These are phyloP conservation scores for Microstegium vimineum DNA, from an alignment of 176 grass and related monocot species.

Conservation along the genomic window DNA sequence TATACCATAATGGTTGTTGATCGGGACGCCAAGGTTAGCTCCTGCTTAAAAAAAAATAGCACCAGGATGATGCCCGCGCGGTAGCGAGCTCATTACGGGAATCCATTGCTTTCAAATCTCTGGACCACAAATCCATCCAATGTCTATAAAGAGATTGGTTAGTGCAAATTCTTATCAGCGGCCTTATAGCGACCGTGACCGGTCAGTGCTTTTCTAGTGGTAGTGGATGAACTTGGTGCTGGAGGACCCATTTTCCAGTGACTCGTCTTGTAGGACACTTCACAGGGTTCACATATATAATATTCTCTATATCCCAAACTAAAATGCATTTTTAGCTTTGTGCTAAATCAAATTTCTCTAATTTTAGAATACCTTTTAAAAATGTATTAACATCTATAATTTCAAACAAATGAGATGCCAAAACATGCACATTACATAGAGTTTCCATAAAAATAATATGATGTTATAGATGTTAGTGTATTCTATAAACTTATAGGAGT, in stretches of 20 bases:
- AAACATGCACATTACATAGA: not conserved
- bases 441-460: too few species aligned
- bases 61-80: not conserved
- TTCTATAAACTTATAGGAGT: too few species aligned
- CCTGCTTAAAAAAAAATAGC: not conserved
- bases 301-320: too few species aligned
- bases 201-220: not conserved
- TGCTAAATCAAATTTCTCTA: not conserved
- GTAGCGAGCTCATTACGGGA: not conserved
- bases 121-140: not conserved
- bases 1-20: not conserved
- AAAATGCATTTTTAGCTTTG: not conserved
- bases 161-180: not conserved
- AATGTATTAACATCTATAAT: not conserved
- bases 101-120: not conserved
- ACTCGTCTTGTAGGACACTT: too few species aligned
- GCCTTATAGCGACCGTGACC: not conserved
- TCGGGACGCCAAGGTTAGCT: not conserved
- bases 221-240: not conserved
- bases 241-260: too few species aligned
- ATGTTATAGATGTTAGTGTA: too few species aligned
- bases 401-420: not conserved
- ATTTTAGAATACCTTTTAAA: not conserved
- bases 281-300: not conserved
- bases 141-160: not conserved